Evolutionary conservation across 805 yeast genomes (phyloP), one percentile per base, ranked within the genome.

Genomic region (Wickerhamomyces subpelliculosus): DNA sequence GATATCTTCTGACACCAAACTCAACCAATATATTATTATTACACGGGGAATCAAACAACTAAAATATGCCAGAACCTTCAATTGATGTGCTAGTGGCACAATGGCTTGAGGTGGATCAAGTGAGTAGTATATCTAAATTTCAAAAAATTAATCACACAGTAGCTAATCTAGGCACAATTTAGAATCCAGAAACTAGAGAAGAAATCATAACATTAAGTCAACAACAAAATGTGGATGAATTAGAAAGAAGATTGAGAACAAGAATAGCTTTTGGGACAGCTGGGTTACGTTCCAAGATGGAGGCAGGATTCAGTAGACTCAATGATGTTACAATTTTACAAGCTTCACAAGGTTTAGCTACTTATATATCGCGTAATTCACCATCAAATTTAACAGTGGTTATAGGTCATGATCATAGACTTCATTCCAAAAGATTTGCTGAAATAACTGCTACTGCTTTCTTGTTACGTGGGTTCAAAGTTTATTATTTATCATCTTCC

Each of bases 241-340:
- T 87, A 27, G 74, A 72, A 32, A 54, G 55, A 27, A 66, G 83
- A 36, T 64, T 87, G 23, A 52, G 72, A 32, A 48, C 52, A n/a
- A 61, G 96, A 37, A 80, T 89, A 21, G 64, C 78, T 11, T 90
- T 90, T 60, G 97, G 97, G 0, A 90, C 97, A 0, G 96, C 97
- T 3, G 97, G 97, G 0, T 72, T 93, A 34, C 67, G 98, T 21
- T 75, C 95, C 2, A 64, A 70, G 18, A 88, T 93, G 96, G 89
- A 80, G 44, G 87, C 96, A 0, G 97, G 98, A 0, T 88, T 84
- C 55, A 73, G 77, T 37, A 74, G 88, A 48, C 84, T 93, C 90
- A 90, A 93, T 58, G 82, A 81, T 44, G 80, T 90, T 14, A 87
- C 96, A 0, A 83, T 90, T 1, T 54, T 86, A 32, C 97, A 90